These are phyloP conservation scores for Fusarium oxysporum DNA, from an alignment of 2,329 filamentous ascomycete genomes.

Conservation along the genomic window DNA sequence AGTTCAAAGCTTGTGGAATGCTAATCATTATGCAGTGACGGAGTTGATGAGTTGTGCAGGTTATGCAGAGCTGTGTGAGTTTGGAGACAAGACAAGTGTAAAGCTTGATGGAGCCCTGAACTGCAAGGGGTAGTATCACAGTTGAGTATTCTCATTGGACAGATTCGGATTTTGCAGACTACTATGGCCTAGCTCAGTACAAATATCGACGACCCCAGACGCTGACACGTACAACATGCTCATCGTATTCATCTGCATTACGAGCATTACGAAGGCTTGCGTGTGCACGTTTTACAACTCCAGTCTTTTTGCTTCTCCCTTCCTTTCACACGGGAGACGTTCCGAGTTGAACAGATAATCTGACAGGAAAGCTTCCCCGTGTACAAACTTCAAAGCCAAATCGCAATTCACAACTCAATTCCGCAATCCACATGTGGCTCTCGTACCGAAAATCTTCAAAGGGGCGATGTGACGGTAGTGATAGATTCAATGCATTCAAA, in stretches of 20 bases:
- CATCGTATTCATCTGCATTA: constrained; percentile 16
- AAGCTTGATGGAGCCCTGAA: not conserved
- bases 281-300: constrained; percentile 33
- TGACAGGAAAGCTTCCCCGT: constrained; percentile 3
- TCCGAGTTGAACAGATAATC: constrained; percentile 14
- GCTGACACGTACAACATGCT: constrained; percentile 14
- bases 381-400: constrained; percentile 9
- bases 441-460: constrained; percentile 1
- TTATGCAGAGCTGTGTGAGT: constrained; percentile 23
- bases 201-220: not conserved
- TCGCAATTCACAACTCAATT: not conserved
- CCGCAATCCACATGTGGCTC: not conserved
- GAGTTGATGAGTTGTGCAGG: constrained; percentile 24
- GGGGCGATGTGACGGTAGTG: constrained; percentile 25
- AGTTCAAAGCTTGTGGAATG: constrained; percentile 31
- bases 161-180: not conserved
- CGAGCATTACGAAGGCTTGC: constrained; percentile 29
- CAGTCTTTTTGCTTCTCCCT: constrained; percentile 22
- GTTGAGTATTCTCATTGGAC: constrained; percentile 28
- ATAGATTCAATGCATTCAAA: constrained; percentile 19
- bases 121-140: constrained; percentile 18
- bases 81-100: not conserved
- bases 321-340: constrained; percentile 18
- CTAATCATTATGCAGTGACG: constrained; percentile 15
- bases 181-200: not conserved